Evolutionary conservation across 192 early-diverging fungal species (phyloP).

Genomic region (Mortierella claussenii): DNA sequence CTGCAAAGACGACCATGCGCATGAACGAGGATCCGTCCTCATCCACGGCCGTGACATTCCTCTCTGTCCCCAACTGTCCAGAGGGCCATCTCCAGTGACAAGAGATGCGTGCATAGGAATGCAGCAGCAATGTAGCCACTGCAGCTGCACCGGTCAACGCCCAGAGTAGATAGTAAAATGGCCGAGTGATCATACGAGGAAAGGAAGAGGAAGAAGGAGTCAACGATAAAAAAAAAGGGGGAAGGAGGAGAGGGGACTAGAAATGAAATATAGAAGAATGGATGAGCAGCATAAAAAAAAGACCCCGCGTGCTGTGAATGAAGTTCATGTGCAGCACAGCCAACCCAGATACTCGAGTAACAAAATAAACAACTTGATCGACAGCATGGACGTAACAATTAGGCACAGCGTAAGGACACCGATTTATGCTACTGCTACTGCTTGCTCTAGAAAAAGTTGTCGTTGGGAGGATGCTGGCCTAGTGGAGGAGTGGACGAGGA

Average conservation of each 20-base stretch:
- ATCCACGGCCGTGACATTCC: background rate
- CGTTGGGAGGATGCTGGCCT: no score
- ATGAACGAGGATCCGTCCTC: slow-evolving; percentile 33
- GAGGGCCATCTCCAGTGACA: slow-evolving; percentile 37
- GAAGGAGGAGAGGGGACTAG: background rate
- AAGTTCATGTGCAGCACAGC: no score
- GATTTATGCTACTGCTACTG: no score
- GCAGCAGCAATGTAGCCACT: slow-evolving; percentile 9
- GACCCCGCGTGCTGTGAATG: no score
- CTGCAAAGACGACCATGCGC: slow-evolving; percentile 69
- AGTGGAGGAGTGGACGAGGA: no score
- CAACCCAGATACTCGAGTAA: no score
- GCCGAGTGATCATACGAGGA: slow-evolving; percentile 14
- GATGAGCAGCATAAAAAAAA: background rate
- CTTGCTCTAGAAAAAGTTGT: no score
- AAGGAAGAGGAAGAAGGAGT: background rate
- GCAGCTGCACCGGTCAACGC: slow-evolving; percentile 8
- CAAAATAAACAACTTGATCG: background rate
- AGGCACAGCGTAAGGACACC: no score
- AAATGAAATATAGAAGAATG: background rate
- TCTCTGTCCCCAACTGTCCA: background rate
- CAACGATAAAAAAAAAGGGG: background rate
- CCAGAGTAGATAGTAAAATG: slow-evolving; percentile 4
- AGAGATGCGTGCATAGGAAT: slow-evolving; percentile 41
- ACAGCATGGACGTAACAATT: no score